Percentiles rank a stretch among this genome's conserved stretches.
These are phyloP conservation scores for Pichia sp. DNA, from an alignment of 1,139 yeast genomes.

Conservation along the genomic window DNA sequence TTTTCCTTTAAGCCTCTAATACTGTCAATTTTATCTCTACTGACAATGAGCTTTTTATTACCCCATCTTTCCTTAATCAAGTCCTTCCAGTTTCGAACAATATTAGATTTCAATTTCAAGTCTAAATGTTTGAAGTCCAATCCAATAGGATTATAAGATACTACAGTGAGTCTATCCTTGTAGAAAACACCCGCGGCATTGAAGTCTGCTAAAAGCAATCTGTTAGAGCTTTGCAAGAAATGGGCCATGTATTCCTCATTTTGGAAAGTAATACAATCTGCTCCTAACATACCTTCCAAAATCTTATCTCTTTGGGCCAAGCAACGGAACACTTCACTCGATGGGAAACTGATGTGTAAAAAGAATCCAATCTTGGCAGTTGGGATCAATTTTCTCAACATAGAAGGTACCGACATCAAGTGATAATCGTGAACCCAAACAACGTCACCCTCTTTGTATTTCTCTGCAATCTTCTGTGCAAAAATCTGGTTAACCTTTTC, in stretches of 20 bases:
- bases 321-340: conserved; percentile 92
- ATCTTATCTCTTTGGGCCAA: conserved; percentile 78
- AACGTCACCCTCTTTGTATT: conserved; percentile 61
- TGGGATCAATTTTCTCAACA: conserved; percentile 74
- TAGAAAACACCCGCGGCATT: conserved; percentile 66
- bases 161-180: conserved; percentile 59
- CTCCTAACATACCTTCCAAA: conserved; percentile 80
- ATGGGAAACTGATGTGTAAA: conserved; percentile 91
- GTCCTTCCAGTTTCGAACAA: conserved; percentile 62
- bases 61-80: conserved; percentile 77
- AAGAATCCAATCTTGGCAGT: conserved; percentile 86
- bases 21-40: conserved; percentile 82
- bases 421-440: conserved; percentile 97
- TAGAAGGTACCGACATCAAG: conserved; percentile 73
- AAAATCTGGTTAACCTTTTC: conserved; percentile 65
- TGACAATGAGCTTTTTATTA: conserved; percentile 62
- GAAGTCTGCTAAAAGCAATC: conserved; percentile 77
- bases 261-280: conserved; percentile 84
- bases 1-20: conserved; percentile 88
- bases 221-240: conserved; percentile 83
- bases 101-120: conserved; percentile 38
- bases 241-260: conserved; percentile 91
- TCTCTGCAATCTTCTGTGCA: conserved; percentile 66
- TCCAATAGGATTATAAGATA: conserved; percentile 76
- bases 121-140: conserved; percentile 64